A percentile compares a stretch with the other conserved stretches of the same genome.
Conservation (phyloP, 1,284 basidiomycete species). For the Papiliotrema nemorosa region DNA sequence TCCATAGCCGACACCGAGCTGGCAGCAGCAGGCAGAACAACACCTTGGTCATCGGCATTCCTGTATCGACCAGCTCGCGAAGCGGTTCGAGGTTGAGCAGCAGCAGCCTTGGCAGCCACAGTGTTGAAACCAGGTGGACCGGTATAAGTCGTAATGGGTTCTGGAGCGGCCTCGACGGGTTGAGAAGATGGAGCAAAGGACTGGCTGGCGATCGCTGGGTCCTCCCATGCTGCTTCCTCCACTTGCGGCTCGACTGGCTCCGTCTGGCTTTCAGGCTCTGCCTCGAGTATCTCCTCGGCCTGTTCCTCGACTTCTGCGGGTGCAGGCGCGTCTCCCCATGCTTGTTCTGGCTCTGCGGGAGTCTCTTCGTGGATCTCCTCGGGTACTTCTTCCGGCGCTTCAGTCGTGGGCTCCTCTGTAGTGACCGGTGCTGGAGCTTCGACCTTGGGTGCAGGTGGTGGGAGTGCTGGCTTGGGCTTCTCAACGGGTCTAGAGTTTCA, state of each 20-base stretch:
- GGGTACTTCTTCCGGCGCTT: not conserved
- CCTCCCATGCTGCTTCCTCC: constrained; percentile 23
- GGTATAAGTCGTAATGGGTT: constrained; percentile 45
- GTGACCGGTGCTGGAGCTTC: constrained; percentile 28
- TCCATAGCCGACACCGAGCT: constrained; percentile 41
- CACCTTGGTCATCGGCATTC: constrained; percentile 48
- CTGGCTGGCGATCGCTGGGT: constrained; percentile 41
- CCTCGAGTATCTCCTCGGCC: constrained; percentile 4
- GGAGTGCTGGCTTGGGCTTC: constrained; percentile 54
- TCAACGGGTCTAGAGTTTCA: constrained; percentile 37
- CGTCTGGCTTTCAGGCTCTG: constrained; percentile 9
- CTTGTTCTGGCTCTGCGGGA: constrained; percentile 16
- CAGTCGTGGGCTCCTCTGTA: constrained; percentile 22
- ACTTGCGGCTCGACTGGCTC: constrained; percentile 11
- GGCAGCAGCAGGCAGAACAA: constrained; percentile 44
- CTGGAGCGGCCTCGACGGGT: constrained; percentile 25
- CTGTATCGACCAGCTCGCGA: constrained; percentile 47
- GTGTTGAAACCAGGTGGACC: constrained; percentile 51
- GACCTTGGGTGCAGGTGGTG: constrained; percentile 55
- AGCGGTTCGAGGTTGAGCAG: constrained; percentile 36
- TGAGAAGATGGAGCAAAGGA: constrained; percentile 17
- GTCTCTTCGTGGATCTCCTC: constrained; percentile 19
- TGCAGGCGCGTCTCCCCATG: constrained; percentile 16
- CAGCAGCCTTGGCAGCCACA: constrained; percentile 26
- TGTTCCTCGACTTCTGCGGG: not conserved